Evolutionary conservation across 345 rosid species (phyloP).

Genomic region (Gossypium arboreum): DNA sequence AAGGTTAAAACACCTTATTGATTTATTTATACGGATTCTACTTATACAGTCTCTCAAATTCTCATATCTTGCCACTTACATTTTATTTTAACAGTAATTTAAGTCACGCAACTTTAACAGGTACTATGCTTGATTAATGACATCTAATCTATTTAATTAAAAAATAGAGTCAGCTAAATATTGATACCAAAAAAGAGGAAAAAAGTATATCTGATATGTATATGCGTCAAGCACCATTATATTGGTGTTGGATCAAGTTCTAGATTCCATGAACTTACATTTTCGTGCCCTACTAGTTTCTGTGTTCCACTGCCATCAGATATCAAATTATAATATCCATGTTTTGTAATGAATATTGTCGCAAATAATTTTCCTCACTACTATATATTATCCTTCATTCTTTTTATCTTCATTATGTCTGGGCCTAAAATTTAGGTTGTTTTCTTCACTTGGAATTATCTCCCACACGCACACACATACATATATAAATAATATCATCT

Average conservation of each 20-base stretch:
- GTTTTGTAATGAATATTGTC: neutral
- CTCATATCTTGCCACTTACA: too few relatives aligned
- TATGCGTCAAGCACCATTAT: neutral
- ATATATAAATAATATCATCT: neutral
- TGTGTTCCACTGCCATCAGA: neutral
- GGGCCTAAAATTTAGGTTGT: neutral
- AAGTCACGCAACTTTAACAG: too few relatives aligned
- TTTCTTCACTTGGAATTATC: neutral
- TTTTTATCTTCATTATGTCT: neutral
- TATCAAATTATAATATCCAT: neutral
- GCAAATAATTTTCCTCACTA: neutral
- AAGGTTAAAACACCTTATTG: too few relatives aligned
- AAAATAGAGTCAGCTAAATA: neutral
- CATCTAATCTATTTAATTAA: neutral
- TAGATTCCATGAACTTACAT: neutral
- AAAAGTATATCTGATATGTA: neutral
- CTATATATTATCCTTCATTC: neutral
- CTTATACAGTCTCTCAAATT: fast-evolving
- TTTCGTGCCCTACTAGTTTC: neutral
- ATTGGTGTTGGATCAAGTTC: conserved; percentile 6
- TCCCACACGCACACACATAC: neutral
- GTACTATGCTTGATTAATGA: neutral
- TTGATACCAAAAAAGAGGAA: neutral
- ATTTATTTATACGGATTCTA: too few relatives aligned
- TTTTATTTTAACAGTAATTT: too few relatives aligned